Evolutionary conservation across 2,329 filamentous ascomycete species (phyloP), one percentile per base, ranked within the genome.

Genomic region (Diaporthe velutina): DNA sequence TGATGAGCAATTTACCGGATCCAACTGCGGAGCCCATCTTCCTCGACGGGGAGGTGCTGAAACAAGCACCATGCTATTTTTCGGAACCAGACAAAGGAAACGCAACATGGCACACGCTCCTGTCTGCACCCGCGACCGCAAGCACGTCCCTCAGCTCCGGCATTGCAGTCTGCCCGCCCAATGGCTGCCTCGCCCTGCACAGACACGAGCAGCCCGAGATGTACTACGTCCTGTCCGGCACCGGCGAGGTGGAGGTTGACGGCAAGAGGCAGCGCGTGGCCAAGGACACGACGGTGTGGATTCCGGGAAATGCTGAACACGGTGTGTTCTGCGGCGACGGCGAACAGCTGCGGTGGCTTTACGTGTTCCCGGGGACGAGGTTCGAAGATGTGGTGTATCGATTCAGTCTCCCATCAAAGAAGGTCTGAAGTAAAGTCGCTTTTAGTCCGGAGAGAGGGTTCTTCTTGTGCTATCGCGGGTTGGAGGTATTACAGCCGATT

Each of bases 311-410:
- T 28, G 30, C 64, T 17, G 64, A 68, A 13, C 64, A 68, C n/a
- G 64, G 64, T 7, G 45, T 68, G 6, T 68, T 68, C n/a, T 68
- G 64, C 25, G 48, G 64, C 17, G n/a, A 54, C 1, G 15, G 10
- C n/a, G 64, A 68, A 19, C 30, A 68, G 33, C 15, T 68, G 48
- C 38, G 30, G 64, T 68, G 64, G 64, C 15, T 68, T 22, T 68
- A 68, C 15, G 64, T 68, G 10, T 68, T 68, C 54, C 64, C 64
- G 3, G 64, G 54, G 33, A 48, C 2, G 22, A 38, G 64, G 0
- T 68, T 68, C 17, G 64, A 68, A 9, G 33, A 68, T 13, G 64
- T 68, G 25, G 64, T 68, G n/a, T 68, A 68, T 52, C 45, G 48
- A 0, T 68, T 68, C 33, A 68, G 30, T 22, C 9, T n/a, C 17